Evolutionary conservation across 1,284 basidiomycete species (phyloP).

Genomic region (Xanthoconium separans): DNA sequence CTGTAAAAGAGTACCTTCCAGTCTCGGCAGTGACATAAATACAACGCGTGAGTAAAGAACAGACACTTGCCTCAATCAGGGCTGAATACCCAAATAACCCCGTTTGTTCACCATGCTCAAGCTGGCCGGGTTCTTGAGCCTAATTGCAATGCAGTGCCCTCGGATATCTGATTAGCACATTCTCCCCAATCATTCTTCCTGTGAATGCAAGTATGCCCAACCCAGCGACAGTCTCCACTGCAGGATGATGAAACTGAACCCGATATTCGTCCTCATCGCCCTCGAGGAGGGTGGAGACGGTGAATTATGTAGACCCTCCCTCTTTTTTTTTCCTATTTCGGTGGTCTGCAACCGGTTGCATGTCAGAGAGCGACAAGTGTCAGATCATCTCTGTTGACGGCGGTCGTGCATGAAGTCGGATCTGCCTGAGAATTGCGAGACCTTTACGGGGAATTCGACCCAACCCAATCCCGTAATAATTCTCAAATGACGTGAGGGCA

Average conservation of each 20-base stretch:
- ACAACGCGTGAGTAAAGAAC: slow-evolving; percentile 35
- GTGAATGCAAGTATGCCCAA: slow-evolving; percentile 23
- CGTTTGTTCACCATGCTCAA: slow-evolving; percentile 16
- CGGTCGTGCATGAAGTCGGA: slow-evolving; percentile 21
- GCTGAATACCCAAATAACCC: slow-evolving; percentile 21
- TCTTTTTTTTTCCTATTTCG: slow-evolving; percentile 5
- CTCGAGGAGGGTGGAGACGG: slow-evolving; percentile 2
- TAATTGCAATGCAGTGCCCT: slow-evolving; percentile 39
- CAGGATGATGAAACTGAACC: slow-evolving; percentile 1
- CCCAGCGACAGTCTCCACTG: slow-evolving; percentile 23
- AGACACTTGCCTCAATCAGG: slow-evolving; percentile 28
- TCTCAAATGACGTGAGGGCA: slow-evolving; percentile 23
- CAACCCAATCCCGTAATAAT: slow-evolving; percentile 12
- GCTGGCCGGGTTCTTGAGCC: slow-evolving; percentile 31
- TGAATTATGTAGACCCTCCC: background rate
- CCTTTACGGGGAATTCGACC: slow-evolving; percentile 13
- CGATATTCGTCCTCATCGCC: slow-evolving; percentile 11
- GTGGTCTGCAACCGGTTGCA: slow-evolving; percentile 10
- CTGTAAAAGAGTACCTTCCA: slow-evolving; percentile 34
- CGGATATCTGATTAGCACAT: slow-evolving; percentile 37
- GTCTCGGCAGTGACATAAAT: slow-evolving; percentile 38
- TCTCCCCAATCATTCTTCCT: slow-evolving; percentile 25
- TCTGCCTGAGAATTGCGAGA: slow-evolving; percentile 31
- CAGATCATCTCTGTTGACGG: slow-evolving; percentile 22
- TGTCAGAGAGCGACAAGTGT: slow-evolving; percentile 22